These are phyloP conservation scores for Colletotrichum eremochloae DNA, from an alignment of 2,329 filamentous ascomycete genomes.

Conservation along the genomic window DNA sequence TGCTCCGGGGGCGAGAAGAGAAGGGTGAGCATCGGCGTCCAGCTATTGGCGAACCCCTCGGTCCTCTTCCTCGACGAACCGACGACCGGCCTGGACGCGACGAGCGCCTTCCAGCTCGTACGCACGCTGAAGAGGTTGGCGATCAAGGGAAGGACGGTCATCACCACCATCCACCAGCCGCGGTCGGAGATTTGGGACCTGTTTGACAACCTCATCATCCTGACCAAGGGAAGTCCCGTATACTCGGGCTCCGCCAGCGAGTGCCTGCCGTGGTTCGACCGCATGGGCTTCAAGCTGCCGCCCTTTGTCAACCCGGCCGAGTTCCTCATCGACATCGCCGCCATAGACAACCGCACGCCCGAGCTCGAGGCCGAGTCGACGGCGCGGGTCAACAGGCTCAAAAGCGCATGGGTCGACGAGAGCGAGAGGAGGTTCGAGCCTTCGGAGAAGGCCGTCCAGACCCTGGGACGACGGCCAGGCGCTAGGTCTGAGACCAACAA, in stretches of 20 bases:
- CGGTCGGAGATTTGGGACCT: constrained; percentile 84
- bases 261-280: constrained; percentile 74
- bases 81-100: constrained; percentile 82
- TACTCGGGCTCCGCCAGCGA: constrained; percentile 73
- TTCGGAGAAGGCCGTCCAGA: constrained; percentile 36
- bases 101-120: constrained; percentile 80
- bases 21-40: constrained; percentile 81
- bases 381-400: constrained; percentile 72
- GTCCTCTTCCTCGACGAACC: constrained; percentile 84
- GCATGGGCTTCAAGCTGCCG: constrained; percentile 72
- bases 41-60: constrained; percentile 83
- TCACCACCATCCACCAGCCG: constrained; percentile 83
- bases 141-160: constrained; percentile 76
- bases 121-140: constrained; percentile 78
- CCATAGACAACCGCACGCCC: constrained; percentile 77
- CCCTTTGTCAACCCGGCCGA: constrained; percentile 84
- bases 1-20: constrained; percentile 86
- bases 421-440: constrained; percentile 46
- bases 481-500: constrained; percentile 47
- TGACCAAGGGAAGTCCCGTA: constrained; percentile 76
- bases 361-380: constrained; percentile 73
- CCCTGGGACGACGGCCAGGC: constrained; percentile 30
- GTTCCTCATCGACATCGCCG: constrained; percentile 80
- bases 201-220: constrained; percentile 78
- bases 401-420: constrained; percentile 66